Conservation (phyloP, 2,329 filamentous ascomycete genomes). For the Clarireedia hainanense region DNA sequence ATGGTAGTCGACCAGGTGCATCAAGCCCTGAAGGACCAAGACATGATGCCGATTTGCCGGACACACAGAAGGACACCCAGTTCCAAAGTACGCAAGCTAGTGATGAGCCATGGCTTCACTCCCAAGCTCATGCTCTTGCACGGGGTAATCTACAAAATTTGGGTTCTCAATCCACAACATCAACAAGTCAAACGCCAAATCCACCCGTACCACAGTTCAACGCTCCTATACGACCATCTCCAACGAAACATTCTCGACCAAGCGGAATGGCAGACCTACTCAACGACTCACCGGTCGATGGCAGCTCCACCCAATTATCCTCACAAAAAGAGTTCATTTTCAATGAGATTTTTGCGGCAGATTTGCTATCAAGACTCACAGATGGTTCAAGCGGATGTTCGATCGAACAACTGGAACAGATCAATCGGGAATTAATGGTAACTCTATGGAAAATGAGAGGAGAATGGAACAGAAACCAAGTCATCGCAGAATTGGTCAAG, state of each 20-base stretch:
- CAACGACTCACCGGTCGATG: conserved; percentile 27
- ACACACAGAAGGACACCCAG: conserved; percentile 37
- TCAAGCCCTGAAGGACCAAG: conserved; percentile 22
- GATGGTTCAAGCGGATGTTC: conserved; percentile 31
- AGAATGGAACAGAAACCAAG: conserved; percentile 76
- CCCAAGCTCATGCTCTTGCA: conserved; percentile 46
- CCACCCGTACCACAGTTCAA: conserved; percentile 34
- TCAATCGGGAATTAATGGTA: conserved; percentile 86
- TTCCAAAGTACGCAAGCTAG: conserved; percentile 25
- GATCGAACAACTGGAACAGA: conserved; percentile 91
- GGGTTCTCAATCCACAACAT: conserved; percentile 27
- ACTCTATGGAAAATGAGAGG: conserved; percentile 72
- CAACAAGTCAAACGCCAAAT: conserved; percentile 26
- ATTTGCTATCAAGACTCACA: conserved; percentile 19
- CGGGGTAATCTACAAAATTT: conserved; percentile 30
- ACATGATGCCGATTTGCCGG: conserved; percentile 36
- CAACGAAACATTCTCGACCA: not conserved
- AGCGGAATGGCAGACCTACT: conserved; percentile 24
- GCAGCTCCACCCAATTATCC: conserved; percentile 22
- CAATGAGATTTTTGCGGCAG: conserved; percentile 31
- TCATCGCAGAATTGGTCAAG: conserved; percentile 53
- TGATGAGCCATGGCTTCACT: conserved; percentile 49
- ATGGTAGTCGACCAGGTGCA: conserved; percentile 41
- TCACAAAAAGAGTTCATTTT: conserved; percentile 31
- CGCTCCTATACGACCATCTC: conserved; percentile 22